Base-by-base conservation (phyloP, 2,329 filamentous ascomycete species). In the Epichloe coenophiala region DNA sequence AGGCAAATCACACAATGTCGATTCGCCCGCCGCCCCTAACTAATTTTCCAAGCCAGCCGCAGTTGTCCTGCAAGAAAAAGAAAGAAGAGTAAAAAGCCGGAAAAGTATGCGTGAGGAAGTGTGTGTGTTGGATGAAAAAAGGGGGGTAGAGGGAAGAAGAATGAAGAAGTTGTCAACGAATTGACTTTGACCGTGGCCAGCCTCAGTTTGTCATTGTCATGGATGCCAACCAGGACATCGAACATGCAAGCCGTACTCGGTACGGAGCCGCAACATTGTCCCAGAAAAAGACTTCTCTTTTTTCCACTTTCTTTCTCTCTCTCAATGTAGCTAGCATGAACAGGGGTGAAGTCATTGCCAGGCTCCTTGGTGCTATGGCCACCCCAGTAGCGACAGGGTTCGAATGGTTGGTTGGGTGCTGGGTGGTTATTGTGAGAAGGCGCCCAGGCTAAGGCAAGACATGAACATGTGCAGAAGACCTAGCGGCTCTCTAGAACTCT, bases 331-430 rank as follows among this genome's bases (percentile, higher is more conserved):
- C 39, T 53, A 48, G 50, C 39, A 53, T 39, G 50, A 53, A 50
- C 55, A 57, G 51, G 56, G 55, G 55, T 48, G 39, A 47, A 49
- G 47, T 43, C 45, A 53, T 53, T 43, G 55, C 51, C 51, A 57
- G 51, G 54, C 52, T 55, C 50, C 51, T 50, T 47, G 49, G 54
- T 53, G 50, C 54, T 56, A 54, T 48, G 42, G 46, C 52, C 52
- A 50, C 53, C 55, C 53, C 50, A 48, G 54, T 45, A 50, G 46
- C 52, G 48, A 50, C 54, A 53, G 51, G 54, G 54, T 50, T 51
- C 36, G 27, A 48, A 48, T 52, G 52, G 54, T 55, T 55, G 27
- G 27, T 31, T 11, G 27, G 27, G 8, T 31, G 27, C 27, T 11
- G 56, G 52, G 48, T 55, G 54, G 51, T 50, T 47, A 50, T 48